Evolutionary conservation across 2,329 filamentous ascomycete species (phyloP), one percentile per base, ranked within the genome.

Genomic region (Aspergillus aculeatus): DNA sequence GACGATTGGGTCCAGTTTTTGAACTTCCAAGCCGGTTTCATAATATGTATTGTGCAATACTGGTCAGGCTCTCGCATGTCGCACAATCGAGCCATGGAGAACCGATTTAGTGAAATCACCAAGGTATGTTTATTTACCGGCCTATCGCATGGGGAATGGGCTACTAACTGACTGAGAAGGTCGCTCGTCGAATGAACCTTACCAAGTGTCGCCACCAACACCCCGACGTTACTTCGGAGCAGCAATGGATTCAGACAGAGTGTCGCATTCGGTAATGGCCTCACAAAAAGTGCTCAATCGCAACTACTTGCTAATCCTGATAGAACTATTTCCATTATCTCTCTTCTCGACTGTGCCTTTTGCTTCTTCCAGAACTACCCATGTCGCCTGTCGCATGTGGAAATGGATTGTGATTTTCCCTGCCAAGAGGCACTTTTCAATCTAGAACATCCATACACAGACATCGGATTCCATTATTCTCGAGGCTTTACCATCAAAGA

Each of bases 331-430:
- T 72, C 68, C 47, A 69, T 75, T 4, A 73, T 81, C n/a, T 73
- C 72, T 0, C 68, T 78, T 3, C 66, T 81, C 10, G 79, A 81
- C 63, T 78, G 73, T 53, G 78, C 78, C 11, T 78, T 80, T 58
- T 73, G 71, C 2, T 80, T 81, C 60, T 81, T 75, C 59, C 74
- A 77, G 41, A 80, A 81, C 50, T 79, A 76, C 56, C 79, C 79
- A 0, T 77, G 74, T 47, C 77, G 78, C 5, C 60, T 80, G 11
- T 71, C 71, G 0, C 67, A 74, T 23, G 70, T 69, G 11, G 79
- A 81, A 62, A 69, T 80, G 61, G 72, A 78, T 55, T 78, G 73
- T 56, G 78, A 80, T 24, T 68, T 81, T n/a, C 77, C 77, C 3
- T 79, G 75, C 56, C 70, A 76, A 55, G 75, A 80, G 56, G 60